These are phyloP conservation scores for Cercospora brassicicola DNA, from an alignment of 2,329 filamentous ascomycete genomes.

Conservation along the genomic window DNA sequence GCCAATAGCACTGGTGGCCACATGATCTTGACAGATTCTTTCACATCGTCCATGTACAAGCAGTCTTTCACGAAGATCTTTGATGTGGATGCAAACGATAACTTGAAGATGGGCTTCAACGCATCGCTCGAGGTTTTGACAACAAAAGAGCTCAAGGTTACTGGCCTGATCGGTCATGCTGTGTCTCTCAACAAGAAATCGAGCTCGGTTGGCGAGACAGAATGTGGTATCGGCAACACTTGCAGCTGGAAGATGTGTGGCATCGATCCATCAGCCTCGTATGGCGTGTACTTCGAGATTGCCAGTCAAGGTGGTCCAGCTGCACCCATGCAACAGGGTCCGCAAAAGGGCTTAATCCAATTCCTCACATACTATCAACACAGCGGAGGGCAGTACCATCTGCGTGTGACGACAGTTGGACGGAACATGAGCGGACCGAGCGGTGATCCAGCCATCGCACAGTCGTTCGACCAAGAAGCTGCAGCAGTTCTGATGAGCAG, in stretches of 20 bases:
- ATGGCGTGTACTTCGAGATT: conserved; percentile 97
- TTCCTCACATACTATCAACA: conserved; percentile 99
- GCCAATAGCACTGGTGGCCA: conserved; percentile 95
- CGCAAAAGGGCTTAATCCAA: conserved; percentile 93
- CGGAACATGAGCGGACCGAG: conserved; percentile 89
- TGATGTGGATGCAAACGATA: conserved; percentile 93
- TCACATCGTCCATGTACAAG: conserved; percentile 98
- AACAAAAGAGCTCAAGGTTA: conserved; percentile 97
- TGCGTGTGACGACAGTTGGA: conserved; percentile 91
- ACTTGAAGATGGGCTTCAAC: conserved; percentile 97
- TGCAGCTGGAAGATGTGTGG: conserved; percentile 99
- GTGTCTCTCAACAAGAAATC: conserved; percentile 98
- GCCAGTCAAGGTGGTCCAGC: conserved; percentile 86
- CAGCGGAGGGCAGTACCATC: conserved; percentile 91
- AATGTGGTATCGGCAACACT: conserved; percentile 97
- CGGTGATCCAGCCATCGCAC: conserved; percentile 89
- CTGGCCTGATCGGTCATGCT: conserved; percentile 92
- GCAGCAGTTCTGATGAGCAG: conserved; percentile 98
- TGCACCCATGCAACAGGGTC: conserved; percentile 72
- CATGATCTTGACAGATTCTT: conserved; percentile 97
- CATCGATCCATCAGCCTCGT: conserved; percentile 89
- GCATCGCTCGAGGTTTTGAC: conserved; percentile 92
- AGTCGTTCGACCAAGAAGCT: conserved; percentile 97
- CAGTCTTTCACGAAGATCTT: conserved; percentile 97
- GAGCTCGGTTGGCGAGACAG: conserved; percentile 91